A percentile compares a stretch with the other conserved stretches of the same genome.
These are phyloP conservation scores for Leptodermis oblonga DNA, from an alignment of 257 asterid species.

Conservation along the genomic window DNA sequence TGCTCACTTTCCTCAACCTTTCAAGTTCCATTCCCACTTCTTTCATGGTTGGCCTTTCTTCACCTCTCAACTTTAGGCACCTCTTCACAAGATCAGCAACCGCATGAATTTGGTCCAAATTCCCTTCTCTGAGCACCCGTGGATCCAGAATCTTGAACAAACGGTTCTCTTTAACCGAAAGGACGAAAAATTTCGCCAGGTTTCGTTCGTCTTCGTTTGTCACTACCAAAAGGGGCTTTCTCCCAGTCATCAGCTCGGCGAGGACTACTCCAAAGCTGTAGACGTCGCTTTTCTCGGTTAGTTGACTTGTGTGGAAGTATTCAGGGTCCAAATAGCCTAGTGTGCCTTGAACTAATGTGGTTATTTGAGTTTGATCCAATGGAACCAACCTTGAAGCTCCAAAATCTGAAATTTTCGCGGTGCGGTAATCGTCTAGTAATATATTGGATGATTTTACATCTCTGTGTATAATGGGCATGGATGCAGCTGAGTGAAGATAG, in stretches of 20 bases:
- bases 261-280: constrained; percentile 60
- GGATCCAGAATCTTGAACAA: constrained; percentile 36
- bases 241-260: constrained; percentile 52
- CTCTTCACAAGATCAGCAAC: constrained; percentile 38
- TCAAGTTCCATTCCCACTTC: constrained; percentile 46
- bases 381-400: constrained; percentile 58
- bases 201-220: constrained; percentile 23
- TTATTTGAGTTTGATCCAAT: constrained; percentile 42
- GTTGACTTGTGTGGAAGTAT: constrained; percentile 44
- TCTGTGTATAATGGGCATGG: constrained; percentile 47
- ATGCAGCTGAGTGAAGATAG: constrained; percentile 58
- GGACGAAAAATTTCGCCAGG: constrained; percentile 34
- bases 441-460: constrained; percentile 61
- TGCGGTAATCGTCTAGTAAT: constrained; percentile 35
- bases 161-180: constrained; percentile 26
- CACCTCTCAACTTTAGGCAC: constrained; percentile 35
- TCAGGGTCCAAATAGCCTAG: constrained; percentile 59
- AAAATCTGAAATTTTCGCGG: constrained; percentile 48
- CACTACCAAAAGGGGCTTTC: constrained; percentile 29
- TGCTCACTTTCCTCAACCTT: constrained; percentile 17
- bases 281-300: constrained; percentile 56
- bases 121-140: constrained; percentile 37
- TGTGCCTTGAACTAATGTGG: constrained; percentile 59
- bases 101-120: constrained; percentile 28
- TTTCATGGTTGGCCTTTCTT: constrained; percentile 50